A percentile compares a stretch with the other conserved stretches of the same genome.
Conservation (phyloP, 306 rosid species). For the Sicyos edulis region DNA sequence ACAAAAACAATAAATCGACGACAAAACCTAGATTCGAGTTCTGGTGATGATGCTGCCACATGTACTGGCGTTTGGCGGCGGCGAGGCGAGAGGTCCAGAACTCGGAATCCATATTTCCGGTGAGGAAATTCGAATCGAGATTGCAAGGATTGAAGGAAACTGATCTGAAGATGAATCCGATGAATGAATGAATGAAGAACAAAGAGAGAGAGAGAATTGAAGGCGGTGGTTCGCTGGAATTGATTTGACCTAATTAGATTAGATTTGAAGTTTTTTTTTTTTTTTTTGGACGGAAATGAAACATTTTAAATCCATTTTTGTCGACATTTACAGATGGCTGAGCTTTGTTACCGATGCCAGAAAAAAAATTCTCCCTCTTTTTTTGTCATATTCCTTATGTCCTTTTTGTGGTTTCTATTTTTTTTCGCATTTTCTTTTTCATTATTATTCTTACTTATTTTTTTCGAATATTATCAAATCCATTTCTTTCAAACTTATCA, state of each 20-base stretch:
- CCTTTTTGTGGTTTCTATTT: neutral
- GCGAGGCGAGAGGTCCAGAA: constrained; percentile 94
- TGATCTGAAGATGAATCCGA: neutral
- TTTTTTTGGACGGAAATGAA: no score
- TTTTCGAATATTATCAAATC: neutral
- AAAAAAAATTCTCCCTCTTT: neutral
- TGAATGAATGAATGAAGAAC: no score
- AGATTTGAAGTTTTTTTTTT: no score
- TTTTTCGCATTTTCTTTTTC: neutral
- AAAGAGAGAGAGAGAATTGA: no score
- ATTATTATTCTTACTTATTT: neutral
- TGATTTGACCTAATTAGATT: no score
- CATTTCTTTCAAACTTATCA: neutral
- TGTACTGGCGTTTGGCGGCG: constrained; percentile 85
- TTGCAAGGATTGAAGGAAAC: no score
- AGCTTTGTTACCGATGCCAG: no score
- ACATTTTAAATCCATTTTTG: no score
- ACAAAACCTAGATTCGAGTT: constrained; percentile 62
- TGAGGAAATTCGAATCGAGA: neutral
- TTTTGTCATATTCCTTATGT: constrained; percentile 8
- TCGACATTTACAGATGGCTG: no score
- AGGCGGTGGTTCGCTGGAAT: no score
- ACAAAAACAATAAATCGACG: neutral
- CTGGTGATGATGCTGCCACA: constrained; percentile 64
- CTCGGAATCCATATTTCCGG: constrained; percentile 70